Evolutionary conservation across 2,329 filamentous ascomycete species (phyloP).

Genomic region (Claviceps pazoutovae): DNA sequence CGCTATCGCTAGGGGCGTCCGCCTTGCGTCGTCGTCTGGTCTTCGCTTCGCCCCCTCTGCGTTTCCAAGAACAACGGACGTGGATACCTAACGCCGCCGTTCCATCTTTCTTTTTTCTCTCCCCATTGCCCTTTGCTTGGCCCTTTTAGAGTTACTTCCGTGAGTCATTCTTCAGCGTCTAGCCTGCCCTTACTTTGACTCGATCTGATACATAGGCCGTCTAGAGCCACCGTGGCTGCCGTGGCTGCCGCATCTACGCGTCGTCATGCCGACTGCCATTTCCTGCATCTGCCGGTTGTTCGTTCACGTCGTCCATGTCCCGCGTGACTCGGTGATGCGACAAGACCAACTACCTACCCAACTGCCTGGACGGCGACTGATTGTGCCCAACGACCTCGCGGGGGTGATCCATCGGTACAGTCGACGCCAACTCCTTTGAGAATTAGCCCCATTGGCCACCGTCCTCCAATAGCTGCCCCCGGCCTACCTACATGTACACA

Average conservation of each 20-base stretch:
- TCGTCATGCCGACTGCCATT: not conserved
- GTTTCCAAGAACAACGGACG: not conserved
- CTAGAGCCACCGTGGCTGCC: not conserved
- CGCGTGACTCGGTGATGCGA: not conserved
- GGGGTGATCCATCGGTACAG: not conserved
- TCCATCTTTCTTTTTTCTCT: not conserved
- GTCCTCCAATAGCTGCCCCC: not conserved
- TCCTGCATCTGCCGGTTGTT: not conserved
- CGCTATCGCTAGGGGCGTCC: not conserved
- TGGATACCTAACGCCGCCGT: not conserved
- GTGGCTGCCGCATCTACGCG: not conserved
- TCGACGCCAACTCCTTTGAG: not conserved
- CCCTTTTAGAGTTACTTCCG: not conserved
- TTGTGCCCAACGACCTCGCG: not conserved
- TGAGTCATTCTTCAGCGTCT: not conserved
- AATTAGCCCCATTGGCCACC: constrained; percentile 2
- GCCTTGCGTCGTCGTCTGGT: not conserved
- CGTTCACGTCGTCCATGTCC: no score
- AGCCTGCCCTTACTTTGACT: not conserved
- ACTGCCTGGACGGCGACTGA: not conserved
- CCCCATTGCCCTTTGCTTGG: not conserved
- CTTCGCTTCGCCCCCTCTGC: not conserved
- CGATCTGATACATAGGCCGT: not conserved
- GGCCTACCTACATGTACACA: not conserved
- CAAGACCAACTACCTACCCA: not conserved